Percentiles rank a stretch among this genome's conserved stretches.
These are phyloP conservation scores for Colletotrichum sojae DNA, from an alignment of 2,329 filamentous ascomycete genomes.

Conservation along the genomic window DNA sequence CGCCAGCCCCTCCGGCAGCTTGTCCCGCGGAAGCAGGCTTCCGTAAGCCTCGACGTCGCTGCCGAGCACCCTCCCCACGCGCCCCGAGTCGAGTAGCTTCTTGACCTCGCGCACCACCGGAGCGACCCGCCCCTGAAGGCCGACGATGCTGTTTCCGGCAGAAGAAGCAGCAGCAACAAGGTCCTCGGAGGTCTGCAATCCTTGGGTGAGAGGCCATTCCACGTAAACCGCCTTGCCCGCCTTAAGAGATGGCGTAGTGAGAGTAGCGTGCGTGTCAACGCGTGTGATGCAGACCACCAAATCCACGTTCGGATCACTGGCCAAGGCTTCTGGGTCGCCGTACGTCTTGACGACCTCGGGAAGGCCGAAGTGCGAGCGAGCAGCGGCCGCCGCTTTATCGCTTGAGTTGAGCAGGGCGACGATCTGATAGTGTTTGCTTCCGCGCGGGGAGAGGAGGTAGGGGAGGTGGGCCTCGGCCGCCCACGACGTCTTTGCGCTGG, in stretches of 20 bases:
- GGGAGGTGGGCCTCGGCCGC: conserved; percentile 70
- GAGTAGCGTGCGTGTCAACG: conserved; percentile 66
- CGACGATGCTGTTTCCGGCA: conserved; percentile 56
- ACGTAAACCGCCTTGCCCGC: conserved; percentile 68
- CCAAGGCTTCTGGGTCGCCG: conserved; percentile 62
- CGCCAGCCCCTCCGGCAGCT: conserved; percentile 51
- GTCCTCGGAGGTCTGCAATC: conserved; percentile 56
- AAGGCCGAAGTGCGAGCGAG: conserved; percentile 60
- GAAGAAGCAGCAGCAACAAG: conserved; percentile 47
- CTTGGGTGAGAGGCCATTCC: conserved; percentile 71
- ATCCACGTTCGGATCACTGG: conserved; percentile 64
- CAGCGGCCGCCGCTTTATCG: conserved; percentile 56
- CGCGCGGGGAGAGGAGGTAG: conserved; percentile 65
- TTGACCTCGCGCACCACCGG: conserved; percentile 60
- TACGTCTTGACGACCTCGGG: conserved; percentile 60
- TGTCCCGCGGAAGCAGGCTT: conserved; percentile 51
- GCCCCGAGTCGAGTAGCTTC: conserved; percentile 58
- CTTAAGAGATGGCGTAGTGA: conserved; percentile 60
- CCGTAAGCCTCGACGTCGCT: conserved; percentile 59
- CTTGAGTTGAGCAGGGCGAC: conserved; percentile 67
- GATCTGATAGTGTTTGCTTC: conserved; percentile 60
- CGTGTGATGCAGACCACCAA: conserved; percentile 69
- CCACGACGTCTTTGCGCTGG: conserved; percentile 67
- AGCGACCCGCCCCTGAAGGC: conserved; percentile 64
- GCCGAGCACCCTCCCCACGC: conserved; percentile 67